Conservation (phyloP, 768 basidiomycete genomes). For the Amanita molliuscula region DNA sequence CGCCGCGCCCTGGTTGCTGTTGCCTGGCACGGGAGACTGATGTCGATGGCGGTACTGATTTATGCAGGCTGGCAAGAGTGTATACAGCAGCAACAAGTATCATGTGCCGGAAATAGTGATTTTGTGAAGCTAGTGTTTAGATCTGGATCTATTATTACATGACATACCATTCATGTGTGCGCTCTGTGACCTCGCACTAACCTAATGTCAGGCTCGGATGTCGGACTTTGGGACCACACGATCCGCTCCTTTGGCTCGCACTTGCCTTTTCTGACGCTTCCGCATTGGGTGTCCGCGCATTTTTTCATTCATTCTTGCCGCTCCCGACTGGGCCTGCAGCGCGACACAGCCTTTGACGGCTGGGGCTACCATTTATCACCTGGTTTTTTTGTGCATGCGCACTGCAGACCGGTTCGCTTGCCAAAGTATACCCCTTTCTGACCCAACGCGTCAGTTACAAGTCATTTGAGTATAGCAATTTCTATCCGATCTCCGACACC, state of each 20-base stretch:
- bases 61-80: constrained; percentile 70
- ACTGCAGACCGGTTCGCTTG: constrained; percentile 5
- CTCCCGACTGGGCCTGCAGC: background rate
- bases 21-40: background rate
- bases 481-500: constrained; percentile 12
- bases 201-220: constrained; percentile 1
- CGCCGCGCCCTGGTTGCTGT: constrained; percentile 19
- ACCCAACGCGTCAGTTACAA: constrained; percentile 19
- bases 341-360: constrained; percentile 2
- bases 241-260: constrained; percentile 10
- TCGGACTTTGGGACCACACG: constrained; percentile 11
- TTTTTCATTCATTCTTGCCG: constrained; percentile 1
- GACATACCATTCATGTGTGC: constrained; percentile 1
- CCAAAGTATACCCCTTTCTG: constrained; percentile 15
- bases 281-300: background rate
- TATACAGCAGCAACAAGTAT: constrained; percentile 76
- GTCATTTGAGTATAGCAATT: constrained; percentile 23
- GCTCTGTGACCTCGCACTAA: constrained; percentile 2
- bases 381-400: background rate
- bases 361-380: background rate
- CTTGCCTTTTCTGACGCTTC: constrained; percentile 9
- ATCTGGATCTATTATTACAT: background rate
- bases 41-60: constrained; percentile 4
- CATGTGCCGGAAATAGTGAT: constrained; percentile 31
- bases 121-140: constrained; percentile 13